Conservation (phyloP, 2,329 filamentous ascomycete species). For the Pestalotiopsis sp. region DNA sequence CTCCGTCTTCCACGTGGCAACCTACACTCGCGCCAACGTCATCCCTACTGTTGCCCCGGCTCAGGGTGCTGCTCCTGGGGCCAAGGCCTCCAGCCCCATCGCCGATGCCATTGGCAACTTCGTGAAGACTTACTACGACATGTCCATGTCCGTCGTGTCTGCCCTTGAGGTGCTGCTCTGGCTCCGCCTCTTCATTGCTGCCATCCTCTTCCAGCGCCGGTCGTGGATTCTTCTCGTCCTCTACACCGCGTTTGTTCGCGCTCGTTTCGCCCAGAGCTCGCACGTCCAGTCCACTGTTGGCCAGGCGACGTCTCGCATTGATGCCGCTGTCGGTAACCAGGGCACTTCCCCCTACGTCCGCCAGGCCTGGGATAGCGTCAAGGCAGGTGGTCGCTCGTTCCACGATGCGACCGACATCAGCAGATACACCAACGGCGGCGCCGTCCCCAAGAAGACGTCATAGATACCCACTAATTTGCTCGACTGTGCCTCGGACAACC, state of each 20-base stretch:
- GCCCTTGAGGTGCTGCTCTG: conserved; percentile 86
- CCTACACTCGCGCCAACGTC: conserved; percentile 91
- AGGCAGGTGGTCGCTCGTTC: conserved; percentile 72
- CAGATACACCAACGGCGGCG: conserved; percentile 67
- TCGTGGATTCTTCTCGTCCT: conserved; percentile 85
- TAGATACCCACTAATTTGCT: conserved; percentile 36
- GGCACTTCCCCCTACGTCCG: conserved; percentile 79
- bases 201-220: conserved; percentile 84
- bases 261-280: conserved; percentile 84
- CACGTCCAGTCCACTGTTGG: conserved; percentile 87
- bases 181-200: conserved; percentile 78
- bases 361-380: conserved; percentile 79
- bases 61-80: conserved; percentile 64
- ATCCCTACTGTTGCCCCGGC: conserved; percentile 83
- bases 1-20: conserved; percentile 97
- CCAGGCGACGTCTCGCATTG: conserved; percentile 73
- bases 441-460: conserved; percentile 67
- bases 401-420: conserved; percentile 78
- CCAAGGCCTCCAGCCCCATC: conserved; percentile 64
- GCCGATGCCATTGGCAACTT: conserved; percentile 87
- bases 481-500: background rate
- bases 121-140: conserved; percentile 97
- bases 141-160: conserved; percentile 91
- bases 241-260: conserved; percentile 92
- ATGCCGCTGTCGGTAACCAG: conserved; percentile 83